Evolutionary conservation across 345 rosid species (phyloP).

Genomic region (Chamaenerion angustifolium): DNA sequence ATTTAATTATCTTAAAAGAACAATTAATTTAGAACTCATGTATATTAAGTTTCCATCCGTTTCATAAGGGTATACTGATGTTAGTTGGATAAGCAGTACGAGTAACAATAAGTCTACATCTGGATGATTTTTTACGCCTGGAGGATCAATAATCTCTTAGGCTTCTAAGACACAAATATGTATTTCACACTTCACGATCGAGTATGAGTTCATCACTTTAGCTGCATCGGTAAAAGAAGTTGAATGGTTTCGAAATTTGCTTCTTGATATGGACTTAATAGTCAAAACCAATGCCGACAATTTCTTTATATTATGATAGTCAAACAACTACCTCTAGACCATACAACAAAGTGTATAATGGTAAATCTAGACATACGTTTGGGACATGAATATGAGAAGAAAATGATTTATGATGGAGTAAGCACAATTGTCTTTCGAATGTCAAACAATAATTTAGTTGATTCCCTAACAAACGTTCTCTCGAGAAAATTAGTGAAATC

Average conservation of each 20-base stretch:
- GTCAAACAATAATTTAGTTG: neutral
- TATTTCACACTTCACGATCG: neutral
- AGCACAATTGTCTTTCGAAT: neutral
- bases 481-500: neutral
- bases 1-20: neutral
- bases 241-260: neutral
- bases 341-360: too few relatives aligned
- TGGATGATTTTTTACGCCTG: neutral
- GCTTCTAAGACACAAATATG: neutral
- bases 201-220: too few relatives aligned
- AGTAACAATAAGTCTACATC: neutral
- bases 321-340: too few relatives aligned
- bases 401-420: neutral
- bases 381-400: neutral
- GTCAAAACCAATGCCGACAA: neutral
- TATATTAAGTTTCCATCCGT: neutral
- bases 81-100: neutral
- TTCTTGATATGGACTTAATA: neutral
- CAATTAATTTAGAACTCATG: neutral
- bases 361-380: too few relatives aligned
- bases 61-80: neutral
- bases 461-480: neutral
- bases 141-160: neutral
- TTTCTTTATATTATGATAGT: neutral
- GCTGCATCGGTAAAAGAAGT: neutral